phyloP scores from a whole-genome alignment of 2,329 filamentous ascomycete species.

The Acrodontium crateriforme region DNA sequence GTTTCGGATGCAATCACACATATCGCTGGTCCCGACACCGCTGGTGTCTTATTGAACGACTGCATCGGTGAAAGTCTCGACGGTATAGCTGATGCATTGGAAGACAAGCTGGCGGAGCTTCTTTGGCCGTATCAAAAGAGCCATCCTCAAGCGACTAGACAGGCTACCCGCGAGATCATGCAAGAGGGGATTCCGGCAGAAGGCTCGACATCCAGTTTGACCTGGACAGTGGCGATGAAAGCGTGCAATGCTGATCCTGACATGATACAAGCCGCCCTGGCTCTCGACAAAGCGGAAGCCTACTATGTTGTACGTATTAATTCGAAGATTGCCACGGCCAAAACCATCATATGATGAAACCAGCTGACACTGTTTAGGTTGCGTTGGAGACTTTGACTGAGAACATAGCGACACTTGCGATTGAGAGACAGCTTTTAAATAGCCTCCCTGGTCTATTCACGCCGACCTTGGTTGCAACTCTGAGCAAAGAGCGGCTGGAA shows the following conservation, averaged over 20 bases:
- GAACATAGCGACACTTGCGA: not conserved
- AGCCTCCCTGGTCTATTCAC: not conserved
- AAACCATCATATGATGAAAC: too few relatives aligned
- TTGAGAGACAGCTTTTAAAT: not conserved
- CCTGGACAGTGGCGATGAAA: too few relatives aligned
- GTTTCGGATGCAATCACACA: not conserved
- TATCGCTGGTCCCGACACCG: too few relatives aligned
- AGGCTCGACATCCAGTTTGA: not conserved
- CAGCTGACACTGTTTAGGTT: not conserved
- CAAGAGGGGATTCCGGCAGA: not conserved
- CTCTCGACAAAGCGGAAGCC: not conserved
- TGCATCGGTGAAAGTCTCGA: too few relatives aligned
- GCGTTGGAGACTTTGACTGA: not conserved
- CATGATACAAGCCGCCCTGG: not conserved
- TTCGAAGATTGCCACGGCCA: too few relatives aligned
- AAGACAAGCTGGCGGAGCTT: conserved; percentile 1
- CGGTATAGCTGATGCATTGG: too few relatives aligned
- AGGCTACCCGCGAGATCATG: not conserved
- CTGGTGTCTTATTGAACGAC: too few relatives aligned
- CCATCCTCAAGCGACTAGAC: not conserved
- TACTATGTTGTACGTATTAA: conserved; percentile 1
- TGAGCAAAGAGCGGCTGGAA: not conserved
- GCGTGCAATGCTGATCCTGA: too few relatives aligned
- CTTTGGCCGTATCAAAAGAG: conserved; percentile 1
- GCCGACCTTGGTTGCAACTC: not conserved